Percentiles rank a stretch among this genome's conserved stretches.
These are phyloP conservation scores for Blastobotrys aristatus DNA, from an alignment of 1,139 yeast species.

Conservation along the genomic window DNA sequence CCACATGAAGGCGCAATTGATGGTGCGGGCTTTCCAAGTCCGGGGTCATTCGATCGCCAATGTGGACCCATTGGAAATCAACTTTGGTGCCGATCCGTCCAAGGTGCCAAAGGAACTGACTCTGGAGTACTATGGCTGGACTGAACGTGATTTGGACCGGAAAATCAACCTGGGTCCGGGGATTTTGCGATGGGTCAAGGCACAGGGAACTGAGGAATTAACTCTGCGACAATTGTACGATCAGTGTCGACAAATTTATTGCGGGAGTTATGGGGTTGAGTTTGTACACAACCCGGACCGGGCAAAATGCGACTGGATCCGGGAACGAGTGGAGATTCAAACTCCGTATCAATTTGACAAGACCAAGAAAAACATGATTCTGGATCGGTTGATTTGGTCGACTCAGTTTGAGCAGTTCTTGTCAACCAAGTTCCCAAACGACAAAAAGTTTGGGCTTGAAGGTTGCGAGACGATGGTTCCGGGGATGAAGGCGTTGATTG, in stretches of 20 bases:
- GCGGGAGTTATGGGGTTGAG: slow-evolving; percentile 84
- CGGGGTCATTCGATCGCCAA: slow-evolving; percentile 94
- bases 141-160: slow-evolving; percentile 73
- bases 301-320: slow-evolving; percentile 93
- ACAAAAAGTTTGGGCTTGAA: slow-evolving; percentile 94
- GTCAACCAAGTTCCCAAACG: slow-evolving; percentile 91
- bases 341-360: slow-evolving; percentile 69
- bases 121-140: slow-evolving; percentile 80
- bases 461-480: slow-evolving; percentile 95
- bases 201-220: slow-evolving; percentile 50
- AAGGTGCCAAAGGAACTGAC: slow-evolving; percentile 72
- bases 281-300: slow-evolving; percentile 93
- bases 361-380: slow-evolving; percentile 89
- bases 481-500: slow-evolving; percentile 91
- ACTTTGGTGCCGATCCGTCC: slow-evolving; percentile 56
- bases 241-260: slow-evolving; percentile 74
- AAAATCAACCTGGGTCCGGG: slow-evolving; percentile 92
- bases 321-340: slow-evolving; percentile 91
- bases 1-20: slow-evolving; percentile 87
- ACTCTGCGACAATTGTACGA: slow-evolving; percentile 69
- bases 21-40: slow-evolving; percentile 95
- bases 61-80: slow-evolving; percentile 84
- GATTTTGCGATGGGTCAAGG: slow-evolving; percentile 76
- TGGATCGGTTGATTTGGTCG: slow-evolving; percentile 93
- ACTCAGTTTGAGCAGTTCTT: slow-evolving; percentile 86